A percentile compares a stretch with the other conserved stretches of the same genome.
These are phyloP conservation scores for Phoma sp. DNA, from an alignment of 2,329 filamentous ascomycete genomes.

Conservation along the genomic window DNA sequence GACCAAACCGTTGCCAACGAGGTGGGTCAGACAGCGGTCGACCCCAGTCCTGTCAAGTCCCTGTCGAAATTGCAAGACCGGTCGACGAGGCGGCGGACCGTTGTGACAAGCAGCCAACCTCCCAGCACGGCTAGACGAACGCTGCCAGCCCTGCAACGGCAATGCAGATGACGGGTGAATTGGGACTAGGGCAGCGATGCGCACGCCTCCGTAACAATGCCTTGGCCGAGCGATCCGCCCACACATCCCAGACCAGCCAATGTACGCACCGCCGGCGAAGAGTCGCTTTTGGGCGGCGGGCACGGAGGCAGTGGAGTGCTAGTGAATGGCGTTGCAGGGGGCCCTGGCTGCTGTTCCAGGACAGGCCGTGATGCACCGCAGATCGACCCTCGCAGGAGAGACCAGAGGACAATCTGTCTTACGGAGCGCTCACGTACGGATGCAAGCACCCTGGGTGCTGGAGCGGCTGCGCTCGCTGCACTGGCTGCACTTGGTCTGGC, in stretches of 20 bases:
- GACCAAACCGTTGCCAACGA: conserved; percentile 48
- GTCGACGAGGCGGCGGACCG: conserved; percentile 48
- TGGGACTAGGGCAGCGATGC: conserved; percentile 41
- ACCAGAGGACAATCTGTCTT: conserved; percentile 26
- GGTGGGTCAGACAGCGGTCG: conserved; percentile 49
- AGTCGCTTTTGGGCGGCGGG: conserved; percentile 49
- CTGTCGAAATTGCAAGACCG: conserved; percentile 48
- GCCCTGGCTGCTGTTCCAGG: conserved; percentile 38
- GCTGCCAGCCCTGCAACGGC: conserved; percentile 49
- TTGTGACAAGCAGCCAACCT: conserved; percentile 44
- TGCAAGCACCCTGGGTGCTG: conserved; percentile 29
- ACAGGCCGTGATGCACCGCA: conserved; percentile 52
- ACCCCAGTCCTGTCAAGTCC: conserved; percentile 39
- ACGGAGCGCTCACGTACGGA: conserved; percentile 27
- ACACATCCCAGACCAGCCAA: conserved; percentile 45
- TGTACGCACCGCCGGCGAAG: conserved; percentile 49
- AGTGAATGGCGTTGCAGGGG: conserved; percentile 30
- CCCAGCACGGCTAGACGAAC: conserved; percentile 40
- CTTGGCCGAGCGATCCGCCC: conserved; percentile 48
- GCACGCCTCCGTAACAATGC: conserved; percentile 42
- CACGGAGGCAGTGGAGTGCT: conserved; percentile 30
- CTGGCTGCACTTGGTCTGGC: background rate
- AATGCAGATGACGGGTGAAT: conserved; percentile 49
- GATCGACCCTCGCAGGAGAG: conserved; percentile 47
- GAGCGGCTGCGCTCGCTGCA: conserved; percentile 5